Conservation (phyloP, 2,329 filamentous ascomycete species). For the Basipetospora chlamydospora region DNA sequence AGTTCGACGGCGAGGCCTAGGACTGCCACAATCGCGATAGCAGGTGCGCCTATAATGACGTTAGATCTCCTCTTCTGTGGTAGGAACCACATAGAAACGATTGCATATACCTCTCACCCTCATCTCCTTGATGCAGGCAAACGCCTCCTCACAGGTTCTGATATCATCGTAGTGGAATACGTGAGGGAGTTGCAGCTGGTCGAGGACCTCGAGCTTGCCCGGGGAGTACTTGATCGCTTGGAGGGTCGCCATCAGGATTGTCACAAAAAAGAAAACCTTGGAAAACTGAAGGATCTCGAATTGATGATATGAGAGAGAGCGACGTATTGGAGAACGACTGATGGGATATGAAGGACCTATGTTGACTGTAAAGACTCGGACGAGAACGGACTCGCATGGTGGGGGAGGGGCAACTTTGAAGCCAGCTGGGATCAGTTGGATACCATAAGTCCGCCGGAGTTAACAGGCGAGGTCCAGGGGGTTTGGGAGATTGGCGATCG, state of each 20-base stretch:
- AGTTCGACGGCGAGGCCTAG: conserved; percentile 80
- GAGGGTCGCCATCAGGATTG: conserved; percentile 50
- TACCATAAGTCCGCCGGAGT: no score
- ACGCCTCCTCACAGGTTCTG: conserved; percentile 57
- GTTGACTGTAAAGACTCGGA: no score
- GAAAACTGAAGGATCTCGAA: no score
- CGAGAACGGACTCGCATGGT: no score
- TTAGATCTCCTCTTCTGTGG: no score
- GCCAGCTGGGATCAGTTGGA: no score
- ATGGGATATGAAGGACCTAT: no score
- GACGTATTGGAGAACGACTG: neutral
- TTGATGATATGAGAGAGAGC: neutral
- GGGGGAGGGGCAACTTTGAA: no score
- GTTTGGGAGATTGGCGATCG: no score
- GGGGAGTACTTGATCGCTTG: conserved; percentile 65
- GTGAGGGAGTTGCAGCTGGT: conserved; percentile 72
- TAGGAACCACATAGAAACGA: no score
- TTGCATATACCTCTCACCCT: conserved; percentile 39
- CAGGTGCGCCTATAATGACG: conserved; percentile 46
- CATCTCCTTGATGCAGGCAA: conserved; percentile 73
- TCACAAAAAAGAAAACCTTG: no score
- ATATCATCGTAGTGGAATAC: conserved; percentile 65
- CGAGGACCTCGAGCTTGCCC: conserved; percentile 61
- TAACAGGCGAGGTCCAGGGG: no score
- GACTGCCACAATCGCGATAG: conserved; percentile 94